Evolutionary conservation across 169 alveolate genomes (phyloP).

Genomic region (Plasmodium billcollinsi): DNA sequence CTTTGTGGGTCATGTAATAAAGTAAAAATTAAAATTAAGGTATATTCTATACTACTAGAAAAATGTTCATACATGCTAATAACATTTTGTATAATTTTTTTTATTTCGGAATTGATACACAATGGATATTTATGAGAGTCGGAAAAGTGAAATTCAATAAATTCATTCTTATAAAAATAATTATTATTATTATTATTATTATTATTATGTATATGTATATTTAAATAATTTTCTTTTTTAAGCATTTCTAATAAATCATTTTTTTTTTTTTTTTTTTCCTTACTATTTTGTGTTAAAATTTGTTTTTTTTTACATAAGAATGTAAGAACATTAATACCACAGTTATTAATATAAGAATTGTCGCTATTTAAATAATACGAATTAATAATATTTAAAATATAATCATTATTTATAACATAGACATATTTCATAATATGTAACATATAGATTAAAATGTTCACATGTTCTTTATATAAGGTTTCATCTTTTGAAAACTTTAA

Average conservation of each 20-base stretch:
- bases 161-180: background rate
- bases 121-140: constrained; percentile 43
- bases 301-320: constrained; percentile 64
- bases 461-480: background rate
- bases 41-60: constrained; percentile 46
- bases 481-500: constrained; percentile 31
- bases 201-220: background rate
- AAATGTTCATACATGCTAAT: constrained; percentile 47
- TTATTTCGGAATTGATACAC: constrained; percentile 46
- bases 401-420: constrained; percentile 53
- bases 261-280: constrained; percentile 7
- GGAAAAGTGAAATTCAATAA: constrained; percentile 43
- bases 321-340: constrained; percentile 19
- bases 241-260: background rate
- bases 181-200: background rate
- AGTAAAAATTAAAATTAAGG: constrained; percentile 24
- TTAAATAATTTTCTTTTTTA: background rate
- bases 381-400: constrained; percentile 35
- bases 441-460: constrained; percentile 17
- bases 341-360: background rate
- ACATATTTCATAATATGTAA: constrained; percentile 49
- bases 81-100: constrained; percentile 32
- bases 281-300: constrained; percentile 4
- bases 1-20: constrained; percentile 41
- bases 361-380: constrained; percentile 28